These are phyloP conservation scores for Cryptococcus floricola DNA, from an alignment of 1,284 basidiomycete species.

Conservation along the genomic window DNA sequence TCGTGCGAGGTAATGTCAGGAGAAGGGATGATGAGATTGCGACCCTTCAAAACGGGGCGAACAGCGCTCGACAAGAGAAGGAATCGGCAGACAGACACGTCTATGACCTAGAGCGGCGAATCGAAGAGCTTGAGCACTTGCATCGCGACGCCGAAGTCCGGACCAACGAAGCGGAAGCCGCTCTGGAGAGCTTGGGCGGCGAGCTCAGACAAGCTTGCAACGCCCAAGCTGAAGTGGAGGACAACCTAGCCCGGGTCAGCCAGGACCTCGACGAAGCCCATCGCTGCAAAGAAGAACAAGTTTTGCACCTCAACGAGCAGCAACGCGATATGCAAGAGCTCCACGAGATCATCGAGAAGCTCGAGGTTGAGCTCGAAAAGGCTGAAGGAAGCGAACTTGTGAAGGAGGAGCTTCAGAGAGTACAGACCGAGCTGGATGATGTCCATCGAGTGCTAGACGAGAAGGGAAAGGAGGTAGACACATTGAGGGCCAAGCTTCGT, in stretches of 20 bases:
- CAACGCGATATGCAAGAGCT: conserved; percentile 21
- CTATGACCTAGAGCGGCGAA: conserved; percentile 2
- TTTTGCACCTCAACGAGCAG: conserved; percentile 8
- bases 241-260: conserved; percentile 7
- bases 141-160: conserved; percentile 8
- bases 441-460: conserved; percentile 14
- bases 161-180: background rate
- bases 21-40: conserved; percentile 8
- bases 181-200: conserved; percentile 7
- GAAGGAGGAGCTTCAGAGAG: conserved; percentile 11
- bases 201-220: conserved; percentile 13
- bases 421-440: conserved; percentile 21
- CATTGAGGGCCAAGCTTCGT: conserved; percentile 19
- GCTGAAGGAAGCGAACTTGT: conserved; percentile 2
- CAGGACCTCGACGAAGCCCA: conserved; percentile 9
- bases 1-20: conserved; percentile 2
- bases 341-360: conserved; percentile 3
- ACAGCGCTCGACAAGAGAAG: conserved; percentile 10
- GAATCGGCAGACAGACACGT: conserved; percentile 5
- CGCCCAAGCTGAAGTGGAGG: conserved; percentile 11
- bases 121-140: conserved; percentile 7
- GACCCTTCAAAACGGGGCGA: conserved; percentile 2
- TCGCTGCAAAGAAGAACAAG: background rate
- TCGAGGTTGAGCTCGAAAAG: conserved; percentile 11
- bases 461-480: conserved; percentile 33